Conservation (phyloP, 2,329 filamentous ascomycete genomes). For the Epichloe sp. region DNA sequence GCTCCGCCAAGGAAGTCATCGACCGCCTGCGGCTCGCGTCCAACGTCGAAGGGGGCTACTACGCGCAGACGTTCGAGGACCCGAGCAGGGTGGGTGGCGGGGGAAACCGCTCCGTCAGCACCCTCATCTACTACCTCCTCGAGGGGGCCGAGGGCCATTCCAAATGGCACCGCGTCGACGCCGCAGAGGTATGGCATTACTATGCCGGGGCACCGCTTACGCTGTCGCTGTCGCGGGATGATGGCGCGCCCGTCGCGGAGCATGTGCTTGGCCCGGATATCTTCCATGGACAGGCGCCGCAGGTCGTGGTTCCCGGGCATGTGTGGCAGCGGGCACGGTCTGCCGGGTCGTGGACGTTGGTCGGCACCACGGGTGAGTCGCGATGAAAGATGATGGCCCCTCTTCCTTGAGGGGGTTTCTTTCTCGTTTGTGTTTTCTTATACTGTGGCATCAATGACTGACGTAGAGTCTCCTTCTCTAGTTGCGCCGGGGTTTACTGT, state of each 20-base stretch:
- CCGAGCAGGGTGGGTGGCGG: constrained; percentile 5
- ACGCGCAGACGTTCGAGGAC: constrained; percentile 32
- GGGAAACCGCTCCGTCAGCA: constrained; percentile 27
- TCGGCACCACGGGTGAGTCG: constrained; percentile 19
- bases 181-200: constrained; percentile 38
- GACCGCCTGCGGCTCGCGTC: constrained; percentile 26
- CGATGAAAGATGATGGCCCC: background rate
- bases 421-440: no score
- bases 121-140: constrained; percentile 39
- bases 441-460: background rate
- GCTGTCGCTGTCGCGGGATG: constrained; percentile 28
- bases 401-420: background rate
- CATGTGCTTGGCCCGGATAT: constrained; percentile 27
- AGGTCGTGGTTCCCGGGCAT: constrained; percentile 25
- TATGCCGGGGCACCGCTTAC: constrained; percentile 38
- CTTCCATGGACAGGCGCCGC: constrained; percentile 26
- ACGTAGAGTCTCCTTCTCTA: background rate
- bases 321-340: constrained; percentile 31
- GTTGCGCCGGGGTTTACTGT: background rate
- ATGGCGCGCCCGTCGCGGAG: constrained; percentile 18
- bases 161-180: constrained; percentile 34
- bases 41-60: constrained; percentile 37
- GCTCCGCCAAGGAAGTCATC: constrained; percentile 27
- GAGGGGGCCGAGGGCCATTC: constrained; percentile 28
- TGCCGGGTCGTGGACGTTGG: constrained; percentile 30